phyloP scores from a whole-genome alignment of 495 filamentous ascomycete species.

The Neurospora cerealis region DNA sequence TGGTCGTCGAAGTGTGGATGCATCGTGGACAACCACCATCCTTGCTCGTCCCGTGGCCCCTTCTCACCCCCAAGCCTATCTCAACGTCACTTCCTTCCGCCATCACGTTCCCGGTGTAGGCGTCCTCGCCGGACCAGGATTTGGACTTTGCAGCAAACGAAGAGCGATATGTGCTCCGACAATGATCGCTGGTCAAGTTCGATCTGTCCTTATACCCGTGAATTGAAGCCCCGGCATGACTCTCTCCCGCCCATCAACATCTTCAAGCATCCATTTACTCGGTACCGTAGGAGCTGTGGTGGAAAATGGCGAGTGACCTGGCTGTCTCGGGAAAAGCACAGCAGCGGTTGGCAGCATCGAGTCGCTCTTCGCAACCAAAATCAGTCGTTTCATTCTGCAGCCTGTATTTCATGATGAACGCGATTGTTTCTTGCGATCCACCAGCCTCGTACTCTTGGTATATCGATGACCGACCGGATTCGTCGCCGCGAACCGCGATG shows the following conservation, averaged over 20 bases:
- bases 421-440: not conserved
- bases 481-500: not conserved
- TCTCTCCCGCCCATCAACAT: not conserved
- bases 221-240: not conserved
- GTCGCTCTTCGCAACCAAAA: not conserved
- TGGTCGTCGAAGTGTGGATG: not conserved
- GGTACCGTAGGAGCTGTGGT: not conserved
- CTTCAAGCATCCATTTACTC: not conserved
- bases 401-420: not conserved
- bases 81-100: not conserved
- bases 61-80: not conserved
- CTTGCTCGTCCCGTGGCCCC: not conserved
- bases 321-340: not conserved
- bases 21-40: not conserved
- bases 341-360: not conserved
- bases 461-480: not conserved
- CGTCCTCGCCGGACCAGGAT: not conserved
- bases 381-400: not conserved
- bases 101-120: not conserved
- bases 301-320: not conserved
- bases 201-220: not conserved
- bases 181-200: not conserved
- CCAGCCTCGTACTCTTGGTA: not conserved
- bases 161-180: not conserved
- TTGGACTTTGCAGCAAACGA: not conserved